phyloP scores from a whole-genome alignment of 2,329 filamentous ascomycete species.

The Pyrenophora tritici-repentis region DNA sequence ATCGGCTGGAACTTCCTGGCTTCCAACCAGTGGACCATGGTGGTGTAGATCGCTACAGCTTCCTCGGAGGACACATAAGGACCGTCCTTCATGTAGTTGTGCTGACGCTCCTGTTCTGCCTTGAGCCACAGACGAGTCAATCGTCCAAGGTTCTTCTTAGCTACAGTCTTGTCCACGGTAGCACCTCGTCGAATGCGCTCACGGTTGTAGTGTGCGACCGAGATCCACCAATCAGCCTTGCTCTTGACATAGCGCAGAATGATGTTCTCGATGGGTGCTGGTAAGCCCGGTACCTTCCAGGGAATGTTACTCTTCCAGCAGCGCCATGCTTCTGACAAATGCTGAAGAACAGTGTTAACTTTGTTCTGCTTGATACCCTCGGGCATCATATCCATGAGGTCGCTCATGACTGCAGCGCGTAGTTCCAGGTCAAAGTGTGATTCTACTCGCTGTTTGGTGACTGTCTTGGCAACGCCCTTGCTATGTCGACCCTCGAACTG shows the following conservation, averaged over 20 bases:
- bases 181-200: constrained; percentile 95
- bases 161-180: constrained; percentile 98
- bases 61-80: constrained; percentile 98
- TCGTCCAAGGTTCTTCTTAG: constrained; percentile 97
- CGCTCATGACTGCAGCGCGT: constrained; percentile 96
- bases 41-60: constrained; percentile 97
- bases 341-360: constrained; percentile 95
- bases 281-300: constrained; percentile 97
- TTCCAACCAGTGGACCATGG: constrained; percentile 97
- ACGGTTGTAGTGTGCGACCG: constrained; percentile 97
- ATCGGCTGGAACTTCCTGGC: constrained; percentile 98
- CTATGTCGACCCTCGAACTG: constrained; percentile 98
- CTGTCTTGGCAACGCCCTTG: constrained; percentile 98
- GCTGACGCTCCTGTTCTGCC: constrained; percentile 95
- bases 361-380: constrained; percentile 99
- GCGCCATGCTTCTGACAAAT: constrained; percentile 96
- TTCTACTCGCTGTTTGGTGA: constrained; percentile 98
- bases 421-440: constrained; percentile 98
- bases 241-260: constrained; percentile 98
- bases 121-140: constrained; percentile 96
- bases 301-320: constrained; percentile 99
- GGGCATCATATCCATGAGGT: constrained; percentile 99
- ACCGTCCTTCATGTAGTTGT: constrained; percentile 99
- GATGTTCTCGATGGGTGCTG: constrained; percentile 97
- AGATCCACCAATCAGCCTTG: constrained; percentile 99